Conservation (phyloP, 805 yeast species). For the Zygotorulaspora danielsina region DNA sequence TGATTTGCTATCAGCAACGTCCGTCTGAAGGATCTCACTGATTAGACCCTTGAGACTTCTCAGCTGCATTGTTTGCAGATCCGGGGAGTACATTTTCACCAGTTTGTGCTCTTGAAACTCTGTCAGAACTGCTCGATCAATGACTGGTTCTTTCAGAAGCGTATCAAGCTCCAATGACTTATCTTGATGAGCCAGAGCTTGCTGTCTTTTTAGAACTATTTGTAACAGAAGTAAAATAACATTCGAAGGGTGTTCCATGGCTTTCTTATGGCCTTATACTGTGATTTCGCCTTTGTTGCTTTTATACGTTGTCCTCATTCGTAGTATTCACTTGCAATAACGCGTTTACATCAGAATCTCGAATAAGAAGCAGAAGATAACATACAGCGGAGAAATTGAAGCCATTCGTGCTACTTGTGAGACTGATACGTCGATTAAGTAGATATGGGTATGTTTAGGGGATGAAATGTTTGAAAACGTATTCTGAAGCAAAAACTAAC, state of each 20-base stretch:
- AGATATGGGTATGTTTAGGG: no score
- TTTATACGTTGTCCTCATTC: not conserved
- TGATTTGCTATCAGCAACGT: constrained; percentile 10
- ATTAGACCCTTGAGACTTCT: constrained; percentile 24
- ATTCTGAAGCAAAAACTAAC: not conserved
- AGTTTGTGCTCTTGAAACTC: constrained; percentile 25
- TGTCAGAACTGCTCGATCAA: constrained; percentile 22
- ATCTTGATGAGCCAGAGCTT: constrained; percentile 21
- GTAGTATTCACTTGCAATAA: no score
- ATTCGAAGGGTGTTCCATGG: constrained; percentile 23
- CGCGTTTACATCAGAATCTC: no score
- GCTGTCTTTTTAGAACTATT: constrained; percentile 29
- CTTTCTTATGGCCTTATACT: not conserved
- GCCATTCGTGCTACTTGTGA: no score
- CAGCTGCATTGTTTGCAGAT: constrained; percentile 18
- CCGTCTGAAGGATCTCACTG: constrained; percentile 21
- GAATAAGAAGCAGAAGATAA: no score
- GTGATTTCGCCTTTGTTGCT: not conserved
- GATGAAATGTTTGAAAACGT: no score
- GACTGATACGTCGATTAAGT: no score
- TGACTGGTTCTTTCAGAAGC: constrained; percentile 25
- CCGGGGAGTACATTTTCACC: constrained; percentile 26
- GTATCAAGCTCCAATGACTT: constrained; percentile 16
- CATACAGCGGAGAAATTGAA: no score
- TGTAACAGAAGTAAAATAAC: constrained; percentile 29